Evolutionary conservation across 495 filamentous ascomycete species (phyloP), one percentile per base, ranked within the genome.

Genomic region (Penicillium cinerascens): DNA sequence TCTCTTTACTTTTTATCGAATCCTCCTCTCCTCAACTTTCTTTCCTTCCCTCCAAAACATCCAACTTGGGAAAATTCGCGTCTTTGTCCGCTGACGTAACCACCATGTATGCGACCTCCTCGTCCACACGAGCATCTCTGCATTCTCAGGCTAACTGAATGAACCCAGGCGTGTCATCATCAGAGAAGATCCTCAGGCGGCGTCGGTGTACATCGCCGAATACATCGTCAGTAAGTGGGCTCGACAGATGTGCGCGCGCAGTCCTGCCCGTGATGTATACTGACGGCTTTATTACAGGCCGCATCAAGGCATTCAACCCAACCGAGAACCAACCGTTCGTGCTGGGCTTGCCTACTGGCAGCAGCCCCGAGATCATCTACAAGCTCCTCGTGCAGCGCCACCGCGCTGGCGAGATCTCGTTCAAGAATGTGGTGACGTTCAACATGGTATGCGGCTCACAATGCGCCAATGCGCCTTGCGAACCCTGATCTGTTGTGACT

Each of bases 391-490:
- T 92, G 9, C 79, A 84, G 61, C 82, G 79, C 52, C 82, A 89
- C 76, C 87, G 89, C 67, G 80, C 82, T 37, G 87, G 87, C 54
- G 80, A 87, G 57, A 86, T 93, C 54, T 91, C 88, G 0, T 93
- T 92, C 64, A 85, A 84, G 59, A 83, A 92, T 87, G 88, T 93
- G 58, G 78, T 91, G 60, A 93, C 89, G 7, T 92, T 92, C 75
- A 95, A 95, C 67, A 95, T 95, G 89, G 88, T 91, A 82, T 46
- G 73, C 54, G 23, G 47, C 25, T 35, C 45, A 27, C 22, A 20
- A 47, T 42, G 25, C 39, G 36, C 37, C 17, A 41, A 37, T 23
- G 11, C 6, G 50, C 3, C 15, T 7, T 13, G 20, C 29, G 13
- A 33, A 33, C 10, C 29, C 11, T 13, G 8, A 33, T 1, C 13